Evolutionary conservation across 2,329 filamentous ascomycete genomes (phyloP).

Genomic region (Gyromitra esculenta): DNA sequence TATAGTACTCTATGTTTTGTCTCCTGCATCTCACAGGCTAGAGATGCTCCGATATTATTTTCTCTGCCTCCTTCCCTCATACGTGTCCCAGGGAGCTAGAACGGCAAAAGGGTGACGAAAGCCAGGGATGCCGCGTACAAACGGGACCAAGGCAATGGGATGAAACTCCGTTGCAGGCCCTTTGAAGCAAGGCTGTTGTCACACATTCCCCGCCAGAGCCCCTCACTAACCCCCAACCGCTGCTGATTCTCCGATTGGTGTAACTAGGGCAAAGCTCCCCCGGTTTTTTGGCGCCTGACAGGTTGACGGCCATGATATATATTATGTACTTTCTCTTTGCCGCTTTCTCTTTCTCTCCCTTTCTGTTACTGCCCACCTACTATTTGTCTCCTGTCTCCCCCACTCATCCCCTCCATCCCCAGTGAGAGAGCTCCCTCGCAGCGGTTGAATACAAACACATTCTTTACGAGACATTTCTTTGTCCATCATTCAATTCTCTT

Average conservation of each 20-base stretch:
- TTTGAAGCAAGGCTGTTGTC: slow-evolving; percentile 34
- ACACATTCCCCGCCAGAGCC: slow-evolving; percentile 37
- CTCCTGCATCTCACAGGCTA: not conserved
- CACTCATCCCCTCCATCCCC: too few species aligned
- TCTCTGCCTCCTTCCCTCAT: not conserved
- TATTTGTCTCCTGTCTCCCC: not conserved
- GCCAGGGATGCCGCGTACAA: slow-evolving; percentile 18
- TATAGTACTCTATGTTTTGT: slow-evolving; percentile 7
- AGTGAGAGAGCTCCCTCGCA: slow-evolving; percentile 2
- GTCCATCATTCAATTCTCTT: slow-evolving; percentile 39
- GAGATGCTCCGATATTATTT: not conserved
- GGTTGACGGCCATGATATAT: slow-evolving; percentile 34
- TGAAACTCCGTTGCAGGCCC: slow-evolving; percentile 25
- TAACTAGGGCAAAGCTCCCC: slow-evolving; percentile 26
- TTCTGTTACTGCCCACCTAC: slow-evolving; percentile 9
- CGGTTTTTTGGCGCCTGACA: slow-evolving; percentile 9
- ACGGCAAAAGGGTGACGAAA: not conserved
- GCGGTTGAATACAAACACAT: slow-evolving; percentile 31
- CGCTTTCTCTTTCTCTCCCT: slow-evolving; percentile 20
- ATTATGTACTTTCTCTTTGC: slow-evolving; percentile 21
- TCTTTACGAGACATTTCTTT: slow-evolving; percentile 43
- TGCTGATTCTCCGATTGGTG: slow-evolving; percentile 39
- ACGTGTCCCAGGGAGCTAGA: not conserved
- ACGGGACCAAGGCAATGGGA: slow-evolving; percentile 8
- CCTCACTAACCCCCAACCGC: slow-evolving; percentile 38